A percentile compares a stretch with the other conserved stretches of the same genome.
Conservation (phyloP, 108 stramenopile genomes). For the Mediolabrus comicus region DNA sequence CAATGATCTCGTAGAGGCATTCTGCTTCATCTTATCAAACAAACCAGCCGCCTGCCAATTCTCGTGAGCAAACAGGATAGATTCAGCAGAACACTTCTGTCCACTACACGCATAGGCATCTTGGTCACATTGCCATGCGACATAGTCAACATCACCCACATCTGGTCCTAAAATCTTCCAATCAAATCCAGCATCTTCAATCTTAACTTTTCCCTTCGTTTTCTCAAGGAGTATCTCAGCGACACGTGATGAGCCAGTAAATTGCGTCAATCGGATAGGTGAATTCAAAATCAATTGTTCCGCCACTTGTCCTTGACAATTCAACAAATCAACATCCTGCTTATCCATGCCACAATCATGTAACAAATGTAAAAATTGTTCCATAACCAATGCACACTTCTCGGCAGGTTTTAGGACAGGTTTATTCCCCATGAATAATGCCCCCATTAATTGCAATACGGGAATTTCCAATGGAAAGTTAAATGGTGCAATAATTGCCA, state of each 20-base stretch:
- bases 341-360: slow-evolving; percentile 92
- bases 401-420: slow-evolving; percentile 87
- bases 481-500: slow-evolving; percentile 94
- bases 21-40: slow-evolving; percentile 71
- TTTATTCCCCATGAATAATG: slow-evolving; percentile 99
- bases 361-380: slow-evolving; percentile 90
- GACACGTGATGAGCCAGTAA: slow-evolving; percentile 92
- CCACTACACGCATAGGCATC: slow-evolving; percentile 96
- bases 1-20: slow-evolving; percentile 78
- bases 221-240: slow-evolving; percentile 77
- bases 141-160: slow-evolving; percentile 90
- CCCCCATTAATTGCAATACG: slow-evolving; percentile 95
- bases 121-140: slow-evolving; percentile 97
- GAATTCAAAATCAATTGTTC: slow-evolving; percentile 79
- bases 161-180: slow-evolving; percentile 98
- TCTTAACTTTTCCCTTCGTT: slow-evolving; percentile 91
- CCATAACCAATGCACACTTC: slow-evolving; percentile 92
- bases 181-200: slow-evolving; percentile 99
- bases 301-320: slow-evolving; percentile 88
- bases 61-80: slow-evolving; percentile 93
- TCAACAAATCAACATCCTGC: slow-evolving; percentile 90
- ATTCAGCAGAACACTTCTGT: slow-evolving; percentile 99
- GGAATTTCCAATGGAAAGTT: slow-evolving; percentile 97
- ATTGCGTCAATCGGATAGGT: slow-evolving; percentile 91
- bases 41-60: slow-evolving; percentile 90